Conservation (phyloP, 2,329 filamentous ascomycete genomes). For the Sarocladium strictum region DNA sequence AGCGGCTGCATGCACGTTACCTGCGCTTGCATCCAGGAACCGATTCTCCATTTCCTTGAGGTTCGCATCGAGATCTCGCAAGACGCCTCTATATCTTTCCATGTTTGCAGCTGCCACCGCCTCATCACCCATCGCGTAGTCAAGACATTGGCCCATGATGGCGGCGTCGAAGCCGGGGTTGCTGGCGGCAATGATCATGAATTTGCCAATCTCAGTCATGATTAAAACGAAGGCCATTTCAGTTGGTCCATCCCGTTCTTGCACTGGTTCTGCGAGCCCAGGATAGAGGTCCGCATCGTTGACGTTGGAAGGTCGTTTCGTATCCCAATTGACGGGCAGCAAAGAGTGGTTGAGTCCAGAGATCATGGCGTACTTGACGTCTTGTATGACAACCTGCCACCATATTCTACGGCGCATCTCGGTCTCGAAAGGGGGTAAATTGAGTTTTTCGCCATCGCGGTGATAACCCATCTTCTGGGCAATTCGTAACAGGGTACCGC, state of each 20-base stretch:
- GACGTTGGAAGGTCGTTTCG: slow-evolving; percentile 49
- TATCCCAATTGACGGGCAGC: slow-evolving; percentile 49
- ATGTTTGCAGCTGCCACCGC: slow-evolving; percentile 17
- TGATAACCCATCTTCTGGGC: slow-evolving; percentile 64
- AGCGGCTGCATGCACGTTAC: slow-evolving; percentile 46
- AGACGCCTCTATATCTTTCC: slow-evolving; percentile 34
- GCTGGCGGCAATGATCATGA: slow-evolving; percentile 33
- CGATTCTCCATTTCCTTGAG: slow-evolving; percentile 41
- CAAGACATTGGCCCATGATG: slow-evolving; percentile 37
- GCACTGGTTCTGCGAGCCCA: slow-evolving; percentile 43
- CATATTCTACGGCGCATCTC: slow-evolving; percentile 64
- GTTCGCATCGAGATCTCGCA: slow-evolving; percentile 36
- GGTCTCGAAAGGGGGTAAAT: slow-evolving; percentile 55
- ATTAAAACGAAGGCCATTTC: slow-evolving; percentile 55
- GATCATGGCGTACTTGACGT: slow-evolving; percentile 50
- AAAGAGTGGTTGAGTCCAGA: slow-evolving; percentile 51
- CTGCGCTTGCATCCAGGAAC: slow-evolving; percentile 45
- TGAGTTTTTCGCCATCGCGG: slow-evolving; percentile 51
- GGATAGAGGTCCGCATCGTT: slow-evolving; percentile 54
- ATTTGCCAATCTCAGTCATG: slow-evolving; percentile 42
- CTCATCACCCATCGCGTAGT: slow-evolving; percentile 12
- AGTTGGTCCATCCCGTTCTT: slow-evolving; percentile 49
- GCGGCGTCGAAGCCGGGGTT: slow-evolving; percentile 41
- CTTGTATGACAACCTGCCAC: slow-evolving; percentile 58
- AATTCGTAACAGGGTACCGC: slow-evolving; percentile 55